These are phyloP conservation scores for Lomentospora prolificans DNA, from an alignment of 2,329 filamentous ascomycete genomes.

Conservation along the genomic window DNA sequence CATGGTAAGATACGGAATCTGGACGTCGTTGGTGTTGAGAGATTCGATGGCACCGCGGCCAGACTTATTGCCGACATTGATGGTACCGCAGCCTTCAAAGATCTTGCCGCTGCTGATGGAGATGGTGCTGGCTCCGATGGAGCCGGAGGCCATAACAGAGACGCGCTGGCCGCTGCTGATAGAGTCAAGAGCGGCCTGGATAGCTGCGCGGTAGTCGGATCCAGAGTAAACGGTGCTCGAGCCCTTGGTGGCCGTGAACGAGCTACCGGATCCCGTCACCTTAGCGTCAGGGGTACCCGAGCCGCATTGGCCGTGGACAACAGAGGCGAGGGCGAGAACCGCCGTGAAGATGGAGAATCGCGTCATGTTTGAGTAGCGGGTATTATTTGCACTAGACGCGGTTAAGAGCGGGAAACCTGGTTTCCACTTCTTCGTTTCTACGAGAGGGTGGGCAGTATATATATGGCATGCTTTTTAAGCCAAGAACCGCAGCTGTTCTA, in stretches of 20 bases:
- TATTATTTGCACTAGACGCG: too few relatives aligned
- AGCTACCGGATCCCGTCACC: slow-evolving; percentile 34
- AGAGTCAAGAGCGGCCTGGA: slow-evolving; percentile 43
- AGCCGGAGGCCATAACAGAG: slow-evolving; percentile 42
- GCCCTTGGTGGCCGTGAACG: slow-evolving; percentile 34
- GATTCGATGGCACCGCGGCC: slow-evolving; percentile 46
- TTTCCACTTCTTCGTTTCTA: too few relatives aligned
- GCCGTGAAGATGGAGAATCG: slow-evolving; percentile 25
- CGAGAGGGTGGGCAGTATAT: too few relatives aligned
- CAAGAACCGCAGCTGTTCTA: too few relatives aligned
- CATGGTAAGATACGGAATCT: slow-evolving; percentile 47
- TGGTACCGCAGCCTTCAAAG: slow-evolving; percentile 49
- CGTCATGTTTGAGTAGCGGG: too few relatives aligned
- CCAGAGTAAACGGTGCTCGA: slow-evolving; percentile 38
- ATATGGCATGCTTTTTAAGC: too few relatives aligned
- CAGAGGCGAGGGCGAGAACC: slow-evolving; percentile 29
- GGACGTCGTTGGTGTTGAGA: slow-evolving; percentile 33
- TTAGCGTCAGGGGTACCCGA: slow-evolving; percentile 33
- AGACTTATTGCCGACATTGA: slow-evolving; percentile 30
- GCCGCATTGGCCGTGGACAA: slow-evolving; percentile 34
- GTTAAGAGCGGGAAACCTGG: too few relatives aligned
- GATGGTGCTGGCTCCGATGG: slow-evolving; percentile 43
- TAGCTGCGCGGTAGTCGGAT: slow-evolving; percentile 41
- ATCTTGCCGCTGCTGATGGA: slow-evolving; percentile 41
- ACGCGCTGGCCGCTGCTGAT: slow-evolving; percentile 42